Conservation (phyloP, 257 asterid genomes). For the Catharanthus roseus region DNA sequence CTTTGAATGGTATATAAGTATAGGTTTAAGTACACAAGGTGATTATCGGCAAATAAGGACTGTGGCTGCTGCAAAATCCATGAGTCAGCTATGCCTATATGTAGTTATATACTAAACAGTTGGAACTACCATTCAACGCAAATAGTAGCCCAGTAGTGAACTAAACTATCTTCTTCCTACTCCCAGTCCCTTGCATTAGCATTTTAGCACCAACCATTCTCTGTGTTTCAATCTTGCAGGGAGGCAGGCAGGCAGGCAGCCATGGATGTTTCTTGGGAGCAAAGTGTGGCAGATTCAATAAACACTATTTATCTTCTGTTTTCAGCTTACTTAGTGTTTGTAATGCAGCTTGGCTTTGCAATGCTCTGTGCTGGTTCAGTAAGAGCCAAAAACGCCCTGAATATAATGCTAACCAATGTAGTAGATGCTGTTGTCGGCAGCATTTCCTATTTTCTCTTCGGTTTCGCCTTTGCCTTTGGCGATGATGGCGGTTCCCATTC, state of each 20-base stretch:
- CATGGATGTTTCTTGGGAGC: constrained; percentile 65
- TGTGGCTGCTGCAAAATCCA: no score
- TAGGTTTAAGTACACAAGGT: no score
- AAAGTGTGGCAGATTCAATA: constrained; percentile 49
- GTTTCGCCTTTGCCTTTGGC: constrained; percentile 56
- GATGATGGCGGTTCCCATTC: no score
- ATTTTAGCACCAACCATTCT: not conserved
- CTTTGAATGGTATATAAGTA: no score
- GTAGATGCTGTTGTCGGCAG: constrained; percentile 58
- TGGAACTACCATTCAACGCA: constrained; percentile 13
- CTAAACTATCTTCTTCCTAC: not conserved
- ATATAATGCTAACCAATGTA: constrained; percentile 54
- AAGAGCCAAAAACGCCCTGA: constrained; percentile 59
- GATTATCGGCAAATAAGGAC: no score
- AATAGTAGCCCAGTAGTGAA: not conserved
- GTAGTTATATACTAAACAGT: no score
- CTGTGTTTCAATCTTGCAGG: no score
- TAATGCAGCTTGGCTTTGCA: constrained; percentile 62
- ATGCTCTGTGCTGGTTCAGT: constrained; percentile 68
- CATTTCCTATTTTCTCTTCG: constrained; percentile 47
- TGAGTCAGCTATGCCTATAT: no score
- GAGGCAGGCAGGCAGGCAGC: no score
- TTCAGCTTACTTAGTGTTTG: constrained; percentile 52
- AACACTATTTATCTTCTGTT: constrained; percentile 52
- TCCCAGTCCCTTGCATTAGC: no score